phyloP scores from a whole-genome alignment of 1,139 yeast species.

The Nakaseomyces bracarensis region DNA sequence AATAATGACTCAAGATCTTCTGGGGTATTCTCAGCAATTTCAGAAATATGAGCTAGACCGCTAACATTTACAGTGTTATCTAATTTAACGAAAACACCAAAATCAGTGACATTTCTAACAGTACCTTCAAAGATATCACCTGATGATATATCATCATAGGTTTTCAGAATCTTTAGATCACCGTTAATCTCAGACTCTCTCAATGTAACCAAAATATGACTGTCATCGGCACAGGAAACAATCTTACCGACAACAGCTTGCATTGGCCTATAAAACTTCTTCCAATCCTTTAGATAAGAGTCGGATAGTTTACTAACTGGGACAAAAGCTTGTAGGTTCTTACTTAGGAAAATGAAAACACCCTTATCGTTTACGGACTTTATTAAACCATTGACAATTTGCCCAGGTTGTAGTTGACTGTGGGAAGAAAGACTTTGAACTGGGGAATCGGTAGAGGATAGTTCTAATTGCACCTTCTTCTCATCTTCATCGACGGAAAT shows the following conservation, averaged over 20 bases:
- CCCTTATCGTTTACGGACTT: conserved; percentile 72
- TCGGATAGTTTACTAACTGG: conserved; percentile 79
- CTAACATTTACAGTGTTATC: conserved; percentile 67
- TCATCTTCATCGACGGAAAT: conserved; percentile 47
- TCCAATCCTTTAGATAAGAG: conserved; percentile 79
- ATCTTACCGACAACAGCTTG: conserved; percentile 76
- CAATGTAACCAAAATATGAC: conserved; percentile 65
- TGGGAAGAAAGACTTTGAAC: conserved; percentile 46
- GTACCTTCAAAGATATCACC: conserved; percentile 75
- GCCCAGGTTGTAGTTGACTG: conserved; percentile 59
- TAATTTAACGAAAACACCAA: conserved; percentile 81
- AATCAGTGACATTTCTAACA: conserved; percentile 72
- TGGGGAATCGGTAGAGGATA: conserved; percentile 45
- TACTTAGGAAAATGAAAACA: conserved; percentile 68
- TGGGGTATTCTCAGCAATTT: conserved; percentile 68
- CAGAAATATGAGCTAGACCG: conserved; percentile 82
- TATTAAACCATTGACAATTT: conserved; percentile 69
- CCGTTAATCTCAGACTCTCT: conserved; percentile 78
- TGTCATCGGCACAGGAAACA: conserved; percentile 51
- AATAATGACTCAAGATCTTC: conserved; percentile 50
- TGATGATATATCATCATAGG: conserved; percentile 54
- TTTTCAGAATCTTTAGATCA: conserved; percentile 46
- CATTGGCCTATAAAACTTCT: conserved; percentile 57
- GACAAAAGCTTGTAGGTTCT: conserved; percentile 68
- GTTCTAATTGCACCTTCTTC: conserved; percentile 54